phyloP scores from a whole-genome alignment of 2,329 filamentous ascomycete species.

The Rutstroemia sp. region DNA sequence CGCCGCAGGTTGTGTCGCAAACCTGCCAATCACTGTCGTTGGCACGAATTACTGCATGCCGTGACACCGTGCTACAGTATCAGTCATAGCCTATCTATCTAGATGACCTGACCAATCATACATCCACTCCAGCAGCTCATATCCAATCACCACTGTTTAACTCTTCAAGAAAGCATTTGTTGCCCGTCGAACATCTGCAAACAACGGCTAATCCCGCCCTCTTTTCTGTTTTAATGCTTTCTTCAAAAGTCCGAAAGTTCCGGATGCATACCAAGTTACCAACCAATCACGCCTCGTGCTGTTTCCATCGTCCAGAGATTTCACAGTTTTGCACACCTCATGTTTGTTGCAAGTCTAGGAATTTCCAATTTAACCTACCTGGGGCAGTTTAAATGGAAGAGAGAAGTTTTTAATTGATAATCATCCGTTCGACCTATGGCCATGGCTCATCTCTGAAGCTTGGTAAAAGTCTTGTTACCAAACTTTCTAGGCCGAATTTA shows the following conservation, averaged over 20 bases:
- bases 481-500: neutral
- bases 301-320: neutral
- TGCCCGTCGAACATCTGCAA: neutral
- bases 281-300: neutral
- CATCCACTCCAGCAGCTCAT: no score
- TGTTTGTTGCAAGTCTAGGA: slow-evolving; percentile 5
- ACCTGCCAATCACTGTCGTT: no score
- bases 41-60: no score
- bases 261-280: neutral
- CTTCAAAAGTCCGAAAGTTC: neutral
- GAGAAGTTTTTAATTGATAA: no score
- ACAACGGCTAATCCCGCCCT: neutral
- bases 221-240: neutral
- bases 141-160: no score
- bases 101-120: no score
- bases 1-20: no score
- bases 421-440: no score
- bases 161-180: no score
- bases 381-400: no score
- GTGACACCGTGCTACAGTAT: no score
- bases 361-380: neutral
- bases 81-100: no score
- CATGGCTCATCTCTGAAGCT: neutral
- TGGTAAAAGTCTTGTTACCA: neutral
- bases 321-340: slow-evolving; percentile 5